phyloP scores from a whole-genome alignment of 129 eudicot species.

The Pseudognaphalium luteoalbum region DNA sequence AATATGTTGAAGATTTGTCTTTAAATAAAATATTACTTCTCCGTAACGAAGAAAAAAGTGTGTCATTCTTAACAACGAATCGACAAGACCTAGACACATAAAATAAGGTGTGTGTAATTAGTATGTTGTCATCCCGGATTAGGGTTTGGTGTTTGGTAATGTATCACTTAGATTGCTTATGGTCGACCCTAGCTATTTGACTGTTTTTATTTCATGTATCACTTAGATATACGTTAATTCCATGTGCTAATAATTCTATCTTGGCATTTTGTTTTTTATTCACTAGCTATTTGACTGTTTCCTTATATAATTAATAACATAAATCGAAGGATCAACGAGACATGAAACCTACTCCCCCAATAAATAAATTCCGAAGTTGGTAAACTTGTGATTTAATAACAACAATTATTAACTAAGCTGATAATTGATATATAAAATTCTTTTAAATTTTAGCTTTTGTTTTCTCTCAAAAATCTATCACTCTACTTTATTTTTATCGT shows the following conservation, averaged over 20 bases:
- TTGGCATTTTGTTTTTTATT: slow-evolving; percentile 23
- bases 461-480: background rate
- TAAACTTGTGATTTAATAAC: background rate
- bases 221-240: background rate
- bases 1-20: too few species aligned
- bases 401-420: background rate
- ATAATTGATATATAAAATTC: background rate
- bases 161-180: slow-evolving; percentile 3
- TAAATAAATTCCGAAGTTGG: slow-evolving; percentile 14
- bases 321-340: slow-evolving; percentile 5
- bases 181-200: background rate
- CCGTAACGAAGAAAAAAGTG: too few species aligned
- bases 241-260: background rate
- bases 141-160: background rate
- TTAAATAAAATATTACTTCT: too few species aligned
- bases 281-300: background rate
- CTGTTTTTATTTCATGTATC: too few species aligned
- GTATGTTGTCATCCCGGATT: background rate
- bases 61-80: background rate
- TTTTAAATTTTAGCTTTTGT: background rate
- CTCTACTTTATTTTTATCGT: too few species aligned
- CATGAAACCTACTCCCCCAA: slow-evolving; percentile 24
- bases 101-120: background rate
- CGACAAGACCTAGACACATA: background rate
- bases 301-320: background rate